Conservation (phyloP, 176 grass and related monocot genomes). For the Triticum timopheevii region DNA sequence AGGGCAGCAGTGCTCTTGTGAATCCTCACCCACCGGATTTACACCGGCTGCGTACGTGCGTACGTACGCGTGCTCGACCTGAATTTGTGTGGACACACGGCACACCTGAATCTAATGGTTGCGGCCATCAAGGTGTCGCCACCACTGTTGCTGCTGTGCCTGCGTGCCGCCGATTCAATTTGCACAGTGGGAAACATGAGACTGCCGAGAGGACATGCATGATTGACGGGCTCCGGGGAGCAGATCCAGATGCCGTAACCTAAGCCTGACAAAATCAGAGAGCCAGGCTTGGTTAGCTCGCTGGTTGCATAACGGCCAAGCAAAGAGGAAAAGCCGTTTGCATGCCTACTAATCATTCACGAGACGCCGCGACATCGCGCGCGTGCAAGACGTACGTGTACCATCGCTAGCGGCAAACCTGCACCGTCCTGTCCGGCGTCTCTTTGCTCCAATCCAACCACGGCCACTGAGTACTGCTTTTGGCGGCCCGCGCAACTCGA, state of each 20-base stretch:
- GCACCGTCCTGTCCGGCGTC: neutral
- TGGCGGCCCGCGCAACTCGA: neutral
- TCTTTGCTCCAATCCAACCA: neutral
- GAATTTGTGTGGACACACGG: neutral
- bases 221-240: conserved; percentile 29
- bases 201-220: neutral
- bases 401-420: neutral
- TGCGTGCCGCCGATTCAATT: neutral
- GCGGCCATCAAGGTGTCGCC: neutral
- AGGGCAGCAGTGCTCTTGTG: conserved; percentile 44
- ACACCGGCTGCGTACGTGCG: neutral
- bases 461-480: neutral
- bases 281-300: neutral
- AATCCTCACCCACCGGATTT: conserved; percentile 49
- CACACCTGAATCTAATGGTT: conserved; percentile 10
- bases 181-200: neutral
- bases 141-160: neutral
- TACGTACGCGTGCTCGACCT: neutral
- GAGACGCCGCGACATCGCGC: neutral
- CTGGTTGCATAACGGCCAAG: neutral
- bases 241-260: conserved; percentile 7
- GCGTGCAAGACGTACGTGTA: neutral
- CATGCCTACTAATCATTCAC: neutral
- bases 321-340: too few relatives aligned
- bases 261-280: conserved; percentile 23